Percentiles rank a stretch among this genome's conserved stretches.
These are phyloP conservation scores for Eragrostis tef DNA, from an alignment of 202 grass and related monocot species.

Conservation along the genomic window DNA sequence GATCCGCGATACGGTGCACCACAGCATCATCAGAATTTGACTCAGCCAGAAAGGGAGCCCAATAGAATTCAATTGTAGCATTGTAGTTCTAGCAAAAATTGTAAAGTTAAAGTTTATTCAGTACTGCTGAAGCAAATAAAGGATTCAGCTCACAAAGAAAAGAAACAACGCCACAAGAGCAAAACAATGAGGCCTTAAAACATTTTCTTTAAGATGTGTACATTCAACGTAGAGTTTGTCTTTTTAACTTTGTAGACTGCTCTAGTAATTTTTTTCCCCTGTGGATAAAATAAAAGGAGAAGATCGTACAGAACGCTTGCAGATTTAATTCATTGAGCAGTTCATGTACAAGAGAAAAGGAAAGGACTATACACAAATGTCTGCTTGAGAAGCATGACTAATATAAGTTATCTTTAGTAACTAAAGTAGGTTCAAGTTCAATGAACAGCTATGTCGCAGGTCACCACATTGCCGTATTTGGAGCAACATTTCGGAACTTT, in stretches of 20 bases:
- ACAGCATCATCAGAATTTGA: slow-evolving; percentile 96
- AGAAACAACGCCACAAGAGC: neutral
- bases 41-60: slow-evolving; percentile 95
- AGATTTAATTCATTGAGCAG: neutral
- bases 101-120: slow-evolving; percentile 17
- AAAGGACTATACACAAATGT: neutral
- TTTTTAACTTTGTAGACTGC: neutral
- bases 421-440: neutral
- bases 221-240: neutral
- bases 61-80: slow-evolving; percentile 97
- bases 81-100: slow-evolving; percentile 78
- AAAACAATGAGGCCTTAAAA: neutral
- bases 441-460: neutral
- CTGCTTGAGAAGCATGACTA: neutral
- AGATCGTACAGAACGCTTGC: neutral
- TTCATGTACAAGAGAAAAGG: neutral
- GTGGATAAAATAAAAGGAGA: neutral
- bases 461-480: neutral
- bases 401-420: neutral
- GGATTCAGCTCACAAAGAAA: neutral
- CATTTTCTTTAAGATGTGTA: neutral
- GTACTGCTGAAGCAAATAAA: neutral
- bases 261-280: slow-evolving; percentile 1
- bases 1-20: slow-evolving; percentile 72
- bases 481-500: neutral